Percentiles rank a stretch among this genome's conserved stretches.
Conservation (phyloP, 2,329 filamentous ascomycete species). For the Penicillium sp. region DNA sequence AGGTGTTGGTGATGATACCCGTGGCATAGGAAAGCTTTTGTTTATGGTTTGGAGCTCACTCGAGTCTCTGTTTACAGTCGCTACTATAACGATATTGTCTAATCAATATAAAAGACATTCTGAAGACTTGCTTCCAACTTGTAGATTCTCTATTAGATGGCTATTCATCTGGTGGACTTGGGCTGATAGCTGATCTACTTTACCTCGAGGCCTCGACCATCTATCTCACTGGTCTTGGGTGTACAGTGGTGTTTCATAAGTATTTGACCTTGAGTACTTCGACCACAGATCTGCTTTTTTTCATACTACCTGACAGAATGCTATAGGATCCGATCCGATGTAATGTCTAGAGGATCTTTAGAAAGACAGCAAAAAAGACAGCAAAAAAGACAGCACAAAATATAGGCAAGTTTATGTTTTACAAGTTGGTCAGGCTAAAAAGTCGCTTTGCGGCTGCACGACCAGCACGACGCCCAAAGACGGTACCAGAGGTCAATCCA, state of each 20-base stretch:
- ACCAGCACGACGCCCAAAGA: conserved; percentile 53
- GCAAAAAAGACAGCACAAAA: too few species aligned
- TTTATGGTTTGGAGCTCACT: conserved; percentile 8
- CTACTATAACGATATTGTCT: conserved; percentile 26
- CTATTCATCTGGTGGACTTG: not conserved
- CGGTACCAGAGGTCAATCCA: conserved; percentile 61
- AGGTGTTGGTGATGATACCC: conserved; percentile 28
- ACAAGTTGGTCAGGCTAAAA: not conserved
- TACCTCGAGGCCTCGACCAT: not conserved
- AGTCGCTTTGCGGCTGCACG: conserved; percentile 21
- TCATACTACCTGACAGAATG: too few species aligned
- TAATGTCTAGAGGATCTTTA: too few species aligned
- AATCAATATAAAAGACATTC: conserved; percentile 18
- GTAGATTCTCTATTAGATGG: not conserved
- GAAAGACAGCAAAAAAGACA: too few species aligned
- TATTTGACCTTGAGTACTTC: too few species aligned
- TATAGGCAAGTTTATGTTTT: too few species aligned
- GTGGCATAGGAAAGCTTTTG: conserved; percentile 20
- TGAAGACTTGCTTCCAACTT: not conserved
- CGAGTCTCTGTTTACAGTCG: conserved; percentile 18
- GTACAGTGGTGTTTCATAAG: not conserved
- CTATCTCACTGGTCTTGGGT: not conserved
- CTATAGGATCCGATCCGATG: too few species aligned
- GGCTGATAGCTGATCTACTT: not conserved
- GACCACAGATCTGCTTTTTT: too few species aligned